Evolutionary conservation across 192 early-diverging fungal species (phyloP), one percentile per base, ranked within the genome.

Genomic region (Coemansia sp.): DNA sequence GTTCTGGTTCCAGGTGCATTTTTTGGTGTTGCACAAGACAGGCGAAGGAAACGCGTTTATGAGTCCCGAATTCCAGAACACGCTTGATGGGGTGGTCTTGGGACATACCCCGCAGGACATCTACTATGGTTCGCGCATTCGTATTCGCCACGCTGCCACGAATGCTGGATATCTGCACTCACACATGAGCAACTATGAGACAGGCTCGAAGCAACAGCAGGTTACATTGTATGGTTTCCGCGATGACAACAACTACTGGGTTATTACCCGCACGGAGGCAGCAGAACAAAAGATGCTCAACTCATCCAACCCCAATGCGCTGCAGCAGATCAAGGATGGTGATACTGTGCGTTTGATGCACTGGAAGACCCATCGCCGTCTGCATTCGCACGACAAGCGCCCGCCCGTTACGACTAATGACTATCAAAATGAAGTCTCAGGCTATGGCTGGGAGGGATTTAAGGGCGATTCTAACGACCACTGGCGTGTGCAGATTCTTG

Each of bases 41-140:
- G 96, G 96, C n/a, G 89, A 92, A 22, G 96, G 96, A 27, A 94
- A 97, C 79, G 87, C 85, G 0, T 96, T 96, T 70, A 94, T 97
- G 93, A 89, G 88, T 70, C 86, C 91, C 29, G 86, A 87, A 63
- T 96, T 97, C 84, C 93, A 96, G 74, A 87, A 88, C 62, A 88
- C 89, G 27, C 83, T 98, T 3, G 67, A 74, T 7, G 96, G 95
- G 19, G 89, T 71, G 55, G 69, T 54, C 42, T 53, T 72, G 55
- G 74, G 79, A 58, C 68, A 74, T 50, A 82, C 76, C 17, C 76
- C 71, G 52, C 80, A 75, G 39, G 80, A 82, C 51, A 64, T 82
- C 51, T 82, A 82, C 72, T 82, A 82, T 32, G 83, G 83, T 32
- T 66, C 75, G 36, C 63, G 73, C 27, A 60, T 84, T 21, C 60